A percentile compares a stretch with the other conserved stretches of the same genome.
These are phyloP conservation scores for Plicaturopsis crispa DNA, from an alignment of 768 basidiomycete genomes.

Conservation along the genomic window DNA sequence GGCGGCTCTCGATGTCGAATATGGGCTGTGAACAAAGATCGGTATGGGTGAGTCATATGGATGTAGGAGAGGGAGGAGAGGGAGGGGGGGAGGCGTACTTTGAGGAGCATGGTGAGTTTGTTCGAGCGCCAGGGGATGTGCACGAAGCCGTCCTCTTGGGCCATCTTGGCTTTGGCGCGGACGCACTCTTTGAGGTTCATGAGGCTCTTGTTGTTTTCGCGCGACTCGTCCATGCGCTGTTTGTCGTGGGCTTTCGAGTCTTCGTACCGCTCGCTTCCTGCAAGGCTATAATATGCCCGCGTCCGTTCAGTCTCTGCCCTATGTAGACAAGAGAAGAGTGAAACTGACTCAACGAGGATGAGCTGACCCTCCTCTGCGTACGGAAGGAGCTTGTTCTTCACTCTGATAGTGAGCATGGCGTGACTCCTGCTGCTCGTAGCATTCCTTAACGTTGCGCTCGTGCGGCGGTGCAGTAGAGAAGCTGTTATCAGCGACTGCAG, in stretches of 20 bases:
- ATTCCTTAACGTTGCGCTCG: conserved; percentile 22
- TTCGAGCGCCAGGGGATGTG: conserved; percentile 28
- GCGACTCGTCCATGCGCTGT: conserved; percentile 25
- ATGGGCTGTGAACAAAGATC: conserved; percentile 17
- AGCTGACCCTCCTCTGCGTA: conserved; percentile 26
- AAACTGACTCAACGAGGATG: conserved; percentile 26
- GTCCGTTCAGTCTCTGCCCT: not conserved
- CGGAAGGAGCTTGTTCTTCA: conserved; percentile 24
- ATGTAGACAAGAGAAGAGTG: no score
- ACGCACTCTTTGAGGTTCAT: conserved; percentile 31
- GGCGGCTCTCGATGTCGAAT: conserved; percentile 25
- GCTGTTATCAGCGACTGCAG: conserved; percentile 23
- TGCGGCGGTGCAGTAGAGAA: conserved; percentile 20
- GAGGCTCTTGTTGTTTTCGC: conserved; percentile 28
- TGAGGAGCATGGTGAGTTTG: conserved; percentile 27
- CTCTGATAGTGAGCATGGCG: conserved; percentile 23
- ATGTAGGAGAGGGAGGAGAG: not conserved
- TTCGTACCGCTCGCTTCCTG: conserved; percentile 28
- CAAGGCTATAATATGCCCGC: conserved; percentile 15
- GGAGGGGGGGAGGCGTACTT: conserved; percentile 9
- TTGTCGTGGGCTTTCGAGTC: conserved; percentile 27
- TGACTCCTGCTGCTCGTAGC: conserved; percentile 25
- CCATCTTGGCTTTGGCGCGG: conserved; percentile 27
- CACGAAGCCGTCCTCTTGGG: conserved; percentile 25
- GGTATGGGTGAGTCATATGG: not conserved